Evolutionary conservation across 176 grass and related monocot genomes (phyloP), one percentile per base, ranked within the genome.

Genomic region (Oryza brachyantha): DNA sequence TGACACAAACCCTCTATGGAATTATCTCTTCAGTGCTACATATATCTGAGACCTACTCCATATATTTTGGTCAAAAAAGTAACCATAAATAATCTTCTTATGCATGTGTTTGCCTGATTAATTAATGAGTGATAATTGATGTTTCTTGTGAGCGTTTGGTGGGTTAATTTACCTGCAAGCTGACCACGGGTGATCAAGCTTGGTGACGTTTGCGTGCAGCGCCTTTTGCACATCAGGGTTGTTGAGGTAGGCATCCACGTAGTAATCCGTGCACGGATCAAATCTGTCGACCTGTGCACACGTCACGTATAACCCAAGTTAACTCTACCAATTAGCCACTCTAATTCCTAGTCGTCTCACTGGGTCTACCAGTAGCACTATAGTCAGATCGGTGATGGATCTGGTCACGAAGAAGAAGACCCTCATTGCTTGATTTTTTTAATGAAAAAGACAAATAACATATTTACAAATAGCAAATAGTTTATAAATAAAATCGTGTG

Each of bases 231-330:
- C 94, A 29, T 69, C 79, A 2, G 85, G 87, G 76, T 73, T 17
- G 78, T 97, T 97, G 63, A 97, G 79, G 74, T 97, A 97, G 31
- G 89, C 89, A 10, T 86, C 64, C 62, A 97, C 94, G 66, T 97
- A 97, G 61, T 78, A 13, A 66, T 88, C 84, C 57, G 84, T 90
- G 81, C 91, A 97, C 3, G 94, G 94, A 80, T 97, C 94, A 4
- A 94, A 97, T 72, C 37, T 76, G 2, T 97, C 80, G 35, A 94
- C 82, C 94, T 97, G 84, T 3, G 19, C 66, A 54, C 5, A 27
- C 64, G 32, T 75, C 2, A 65, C 41, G 67, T 79, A 79, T 3
- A 29, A 55, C 21, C 35, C 52, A 84, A 70, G 42, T 41, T 22
- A 80, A 29, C 24, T 25, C 21, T 57, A 7, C 52, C 14, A 55